Conservation (phyloP, 2,329 filamentous ascomycete genomes). For the Zymoseptoria passerinii region DNA sequence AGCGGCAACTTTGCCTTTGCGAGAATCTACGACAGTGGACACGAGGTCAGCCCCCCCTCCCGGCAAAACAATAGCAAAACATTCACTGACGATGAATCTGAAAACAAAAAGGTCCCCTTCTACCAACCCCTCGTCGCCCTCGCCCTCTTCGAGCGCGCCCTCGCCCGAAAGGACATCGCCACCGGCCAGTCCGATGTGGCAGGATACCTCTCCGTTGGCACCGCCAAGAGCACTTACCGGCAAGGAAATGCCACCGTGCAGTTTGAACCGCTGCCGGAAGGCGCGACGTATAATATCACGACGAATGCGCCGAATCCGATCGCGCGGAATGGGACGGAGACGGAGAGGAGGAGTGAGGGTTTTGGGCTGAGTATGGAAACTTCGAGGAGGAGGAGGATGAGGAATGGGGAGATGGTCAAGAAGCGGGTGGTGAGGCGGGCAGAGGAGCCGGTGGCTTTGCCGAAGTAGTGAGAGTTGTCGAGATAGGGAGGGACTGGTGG, state of each 20-base stretch:
- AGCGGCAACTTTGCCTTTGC: slow-evolving; percentile 43
- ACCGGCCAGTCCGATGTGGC: slow-evolving; percentile 33
- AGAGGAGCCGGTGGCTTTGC: no score
- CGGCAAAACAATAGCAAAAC: no score
- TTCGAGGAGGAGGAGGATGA: no score
- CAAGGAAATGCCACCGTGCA: slow-evolving; percentile 42
- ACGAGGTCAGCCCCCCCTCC: slow-evolving; percentile 24
- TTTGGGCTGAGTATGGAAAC: no score
- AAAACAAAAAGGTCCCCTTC: slow-evolving; percentile 39
- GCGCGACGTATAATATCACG: slow-evolving; percentile 39
- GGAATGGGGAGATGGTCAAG: no score
- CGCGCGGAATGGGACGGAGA: background rate
- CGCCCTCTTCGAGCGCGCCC: slow-evolving; percentile 42
- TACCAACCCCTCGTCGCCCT: slow-evolving; percentile 43
- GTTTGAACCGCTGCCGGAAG: slow-evolving; percentile 31
- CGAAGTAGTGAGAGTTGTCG: no score
- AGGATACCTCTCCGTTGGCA: slow-evolving; percentile 19
- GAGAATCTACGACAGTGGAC: slow-evolving; percentile 42
- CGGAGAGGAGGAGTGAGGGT: no score
- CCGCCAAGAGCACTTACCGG: slow-evolving; percentile 23
- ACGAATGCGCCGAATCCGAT: slow-evolving; percentile 13
- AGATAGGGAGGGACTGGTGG: no score
- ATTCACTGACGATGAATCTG: background rate
- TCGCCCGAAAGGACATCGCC: slow-evolving; percentile 42
- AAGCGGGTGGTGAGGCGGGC: no score